These are phyloP conservation scores for Aquilaria yunnanensis DNA, from an alignment of 345 rosid genomes.

Conservation along the genomic window DNA sequence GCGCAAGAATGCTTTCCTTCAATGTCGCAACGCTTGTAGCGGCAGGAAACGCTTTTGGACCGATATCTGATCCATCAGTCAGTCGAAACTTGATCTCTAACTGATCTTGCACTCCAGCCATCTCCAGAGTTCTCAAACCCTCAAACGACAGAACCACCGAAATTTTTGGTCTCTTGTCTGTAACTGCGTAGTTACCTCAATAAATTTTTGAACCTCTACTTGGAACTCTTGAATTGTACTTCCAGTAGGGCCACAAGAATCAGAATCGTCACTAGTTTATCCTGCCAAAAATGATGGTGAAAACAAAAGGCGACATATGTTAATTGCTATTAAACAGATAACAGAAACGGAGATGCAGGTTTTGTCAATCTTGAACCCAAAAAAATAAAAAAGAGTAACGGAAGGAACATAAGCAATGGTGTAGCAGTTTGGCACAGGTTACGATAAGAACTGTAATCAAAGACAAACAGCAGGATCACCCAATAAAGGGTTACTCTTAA, in stretches of 20 bases:
- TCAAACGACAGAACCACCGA: conserved; percentile 14
- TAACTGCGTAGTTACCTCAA: conserved; percentile 13
- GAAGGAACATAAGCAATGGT: background rate
- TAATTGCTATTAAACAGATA: background rate
- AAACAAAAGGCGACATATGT: conserved; percentile 3
- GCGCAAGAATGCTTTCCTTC: conserved; percentile 89
- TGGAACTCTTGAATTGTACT: conserved; percentile 9
- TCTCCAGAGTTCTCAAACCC: conserved; percentile 26
- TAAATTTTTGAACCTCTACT: conserved; percentile 15
- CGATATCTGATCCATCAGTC: conserved; percentile 90
- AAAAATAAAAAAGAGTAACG: background rate
- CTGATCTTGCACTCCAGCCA: conserved; percentile 81
- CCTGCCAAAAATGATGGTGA: conserved; percentile 23
- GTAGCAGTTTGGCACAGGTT: no score
- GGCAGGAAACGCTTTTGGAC: conserved; percentile 79
- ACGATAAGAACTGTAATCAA: background rate
- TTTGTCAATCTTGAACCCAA: background rate
- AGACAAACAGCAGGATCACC: conserved; percentile 7
- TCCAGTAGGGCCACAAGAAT: conserved; percentile 11
- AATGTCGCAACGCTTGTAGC: conserved; percentile 79
- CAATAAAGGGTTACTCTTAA: conserved; percentile 7
- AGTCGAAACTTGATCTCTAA: conserved; percentile 91
- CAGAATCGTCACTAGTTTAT: conserved; percentile 6
- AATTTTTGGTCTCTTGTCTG: conserved; percentile 13
- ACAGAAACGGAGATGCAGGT: background rate